Percentiles rank a stretch among this genome's conserved stretches.
phyloP scores from a whole-genome alignment of 495 filamentous ascomycete genomes.

The Aspergillus diversus region DNA sequence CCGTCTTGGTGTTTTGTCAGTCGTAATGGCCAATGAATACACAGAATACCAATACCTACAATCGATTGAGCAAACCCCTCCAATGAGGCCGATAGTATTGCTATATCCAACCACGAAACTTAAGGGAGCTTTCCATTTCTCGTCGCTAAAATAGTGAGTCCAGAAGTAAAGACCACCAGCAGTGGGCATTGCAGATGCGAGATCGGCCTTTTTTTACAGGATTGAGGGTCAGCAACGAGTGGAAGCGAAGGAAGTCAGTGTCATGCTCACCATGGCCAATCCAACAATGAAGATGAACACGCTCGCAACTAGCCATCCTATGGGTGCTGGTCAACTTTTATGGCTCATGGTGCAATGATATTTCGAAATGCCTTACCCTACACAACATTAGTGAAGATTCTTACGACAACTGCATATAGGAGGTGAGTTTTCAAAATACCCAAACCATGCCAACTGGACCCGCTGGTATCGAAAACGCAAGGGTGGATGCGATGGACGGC shows the following conservation, averaged over 20 bases:
- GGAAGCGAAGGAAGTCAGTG: not conserved
- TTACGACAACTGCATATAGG: not conserved
- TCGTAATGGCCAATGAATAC: not conserved
- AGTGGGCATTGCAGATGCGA: conserved; percentile 71
- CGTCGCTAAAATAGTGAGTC: conserved; percentile 67
- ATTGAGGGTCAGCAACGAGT: not conserved
- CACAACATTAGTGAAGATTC: conserved; percentile 18
- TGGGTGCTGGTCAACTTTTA: conserved; percentile 13
- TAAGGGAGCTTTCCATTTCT: conserved; percentile 62
- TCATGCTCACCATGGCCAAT: conserved; percentile 58
- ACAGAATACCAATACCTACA: conserved; percentile 34
- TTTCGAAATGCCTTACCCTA: conserved; percentile 30
- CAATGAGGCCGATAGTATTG: conserved; percentile 67
- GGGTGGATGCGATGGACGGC: conserved; percentile 69
- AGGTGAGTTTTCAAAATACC: conserved; percentile 24
- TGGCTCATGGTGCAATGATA: not conserved
- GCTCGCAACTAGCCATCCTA: conserved; percentile 65
- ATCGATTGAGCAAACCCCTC: conserved; percentile 63
- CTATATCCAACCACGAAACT: conserved; percentile 73
- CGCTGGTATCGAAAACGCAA: conserved; percentile 67
- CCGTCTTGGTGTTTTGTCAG: conserved; percentile 39
- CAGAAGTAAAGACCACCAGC: conserved; percentile 72
- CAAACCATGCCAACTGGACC: conserved; percentile 74
- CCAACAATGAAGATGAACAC: conserved; percentile 67
- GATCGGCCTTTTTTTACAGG: conserved; percentile 55